Base-by-base conservation (phyloP, 2,329 filamentous ascomycete species). In the Curvularia sp. region DNA sequence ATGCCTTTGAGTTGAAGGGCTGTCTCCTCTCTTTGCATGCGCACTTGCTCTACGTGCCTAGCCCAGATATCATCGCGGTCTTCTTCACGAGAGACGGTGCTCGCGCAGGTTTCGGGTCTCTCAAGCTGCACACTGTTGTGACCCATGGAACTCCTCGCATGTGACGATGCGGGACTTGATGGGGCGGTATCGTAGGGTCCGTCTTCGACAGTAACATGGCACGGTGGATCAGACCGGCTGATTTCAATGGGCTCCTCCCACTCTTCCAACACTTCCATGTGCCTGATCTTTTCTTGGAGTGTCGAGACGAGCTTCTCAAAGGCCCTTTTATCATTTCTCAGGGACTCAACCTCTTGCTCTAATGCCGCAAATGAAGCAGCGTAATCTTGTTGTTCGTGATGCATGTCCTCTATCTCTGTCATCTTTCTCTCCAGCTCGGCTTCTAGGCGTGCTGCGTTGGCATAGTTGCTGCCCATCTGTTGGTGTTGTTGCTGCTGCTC, bases 11-110 rank as follows among this genome's bases (percentile, higher is more conserved):
- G 60, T 47, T 75, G 72, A 3, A 73, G 55, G 0, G 67, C 71
- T 12, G 72, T 68, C 50, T 78, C 74, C 13, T 76, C 60, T 28
- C 75, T 59, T 32, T 73, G 61, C 65, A 75, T 69, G 21, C 74
- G 70, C 15, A 76, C 63, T 18, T 72, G 64, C 39, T 78, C 74
- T 6, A 77, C 65, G 45, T 77, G 73, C 19, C 58, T 65, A 0
- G 71, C 68, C 75, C 75, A 77, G 1, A 65, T 53, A 1, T 69
- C 67, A 2, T 70, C 68, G 3, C 70, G 63, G 15, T 69, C 67
- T 5, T 68, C 64, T n/a, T 59, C 59, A 8, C 48, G 60, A 3
- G 65, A 66, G 7, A 49, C 42, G 5, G 63, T 63, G 21, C 67
- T 74, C 2, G 55, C 59, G 19, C 60, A 57, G 2, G 67, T 74